Conservation (phyloP, 768 basidiomycete genomes). For the Leccinum incarnatum region DNA sequence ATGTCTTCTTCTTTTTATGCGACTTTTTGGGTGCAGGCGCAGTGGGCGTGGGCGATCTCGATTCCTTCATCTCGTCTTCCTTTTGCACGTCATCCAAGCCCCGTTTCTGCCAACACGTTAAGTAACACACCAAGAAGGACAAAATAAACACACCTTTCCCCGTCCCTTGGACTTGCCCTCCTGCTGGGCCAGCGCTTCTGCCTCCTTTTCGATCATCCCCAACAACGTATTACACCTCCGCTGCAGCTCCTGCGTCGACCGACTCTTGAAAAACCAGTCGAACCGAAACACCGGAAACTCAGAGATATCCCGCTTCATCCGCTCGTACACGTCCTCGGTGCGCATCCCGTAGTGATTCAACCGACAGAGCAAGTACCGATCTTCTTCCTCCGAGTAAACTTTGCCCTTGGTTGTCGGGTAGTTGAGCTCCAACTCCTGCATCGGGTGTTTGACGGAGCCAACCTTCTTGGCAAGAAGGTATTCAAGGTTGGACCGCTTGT, state of each 20-base stretch:
- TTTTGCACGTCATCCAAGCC: conserved; percentile 65
- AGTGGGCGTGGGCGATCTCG: conserved; percentile 61
- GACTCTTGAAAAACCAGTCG: conserved; percentile 97
- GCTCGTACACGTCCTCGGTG: conserved; percentile 85
- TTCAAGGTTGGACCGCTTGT: conserved; percentile 79
- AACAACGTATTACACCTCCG: conserved; percentile 85
- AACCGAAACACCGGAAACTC: conserved; percentile 98
- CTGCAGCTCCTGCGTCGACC: conserved; percentile 85
- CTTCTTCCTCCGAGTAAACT: conserved; percentile 95
- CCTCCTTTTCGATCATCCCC: conserved; percentile 92
- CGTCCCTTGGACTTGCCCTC: conserved; percentile 63
- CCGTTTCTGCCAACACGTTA: conserved; percentile 51
- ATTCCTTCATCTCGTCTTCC: conserved; percentile 46
- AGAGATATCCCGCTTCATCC: conserved; percentile 93
- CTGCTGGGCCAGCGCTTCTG: conserved; percentile 60
- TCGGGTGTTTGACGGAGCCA: conserved; percentile 77
- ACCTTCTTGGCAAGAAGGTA: conserved; percentile 81
- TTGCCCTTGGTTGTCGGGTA: conserved; percentile 97
- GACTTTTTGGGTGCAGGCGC: conserved; percentile 53
- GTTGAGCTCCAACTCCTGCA: conserved; percentile 95
- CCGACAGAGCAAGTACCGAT: conserved; percentile 89
- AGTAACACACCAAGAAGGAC: neutral
- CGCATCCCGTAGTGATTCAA: conserved; percentile 89
- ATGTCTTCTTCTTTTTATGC: conserved; percentile 70
- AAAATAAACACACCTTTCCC: conserved; percentile 53